Base-by-base conservation (phyloP, 1,284 basidiomycete genomes). In the Malassezia pachydermatis region DNA sequence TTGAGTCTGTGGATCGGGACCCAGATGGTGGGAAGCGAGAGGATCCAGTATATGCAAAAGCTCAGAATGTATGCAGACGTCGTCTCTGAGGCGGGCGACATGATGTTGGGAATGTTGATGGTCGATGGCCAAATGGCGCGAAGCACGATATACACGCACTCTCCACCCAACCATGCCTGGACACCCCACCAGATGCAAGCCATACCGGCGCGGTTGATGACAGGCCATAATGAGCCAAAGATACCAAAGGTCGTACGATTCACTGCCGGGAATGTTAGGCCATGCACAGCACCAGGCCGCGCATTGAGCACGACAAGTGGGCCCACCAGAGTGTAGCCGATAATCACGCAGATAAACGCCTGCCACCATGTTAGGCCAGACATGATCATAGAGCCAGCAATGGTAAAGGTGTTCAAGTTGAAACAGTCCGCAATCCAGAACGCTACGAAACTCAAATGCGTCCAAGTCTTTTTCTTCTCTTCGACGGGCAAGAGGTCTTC, bases 21-120 rank as follows among this genome's bases (percentile, higher is more conserved):
- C 80, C 80, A 85, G 55, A 87, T 83, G 22, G 81, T 80, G 3
- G 84, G 83, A 13, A 88, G 76, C 24, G 81, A 83, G 45, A 87
- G 76, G 34, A 87, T 73, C 80, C 84, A 87, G 76, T 88, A 90
- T 54, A 90, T 75, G 76, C 88, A 82, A 78, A 89, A 90, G 56
- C 80, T 80, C 72, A 88, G 74, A 60, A 84, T 83, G 67, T 84
- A 80, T 30, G 77, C 75, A 2, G 81, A 82, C 39, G 76, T 82
- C 13, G 79, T 84, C 25, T 83, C 83, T 43, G 83, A 80, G 7
- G 79, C 81, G n/a, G 75, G 79, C 10, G 84, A 81, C 60, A 87
- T 75, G 29, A 76, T 74, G 73, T 86, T 85, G 30, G 77, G 80
- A 45, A 87, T 81, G 52, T 78, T 76, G 48, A 81, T 78, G 35